These are phyloP conservation scores for Corinectria fuckeliana DNA, from an alignment of 2,329 filamentous ascomycete genomes.

Conservation along the genomic window DNA sequence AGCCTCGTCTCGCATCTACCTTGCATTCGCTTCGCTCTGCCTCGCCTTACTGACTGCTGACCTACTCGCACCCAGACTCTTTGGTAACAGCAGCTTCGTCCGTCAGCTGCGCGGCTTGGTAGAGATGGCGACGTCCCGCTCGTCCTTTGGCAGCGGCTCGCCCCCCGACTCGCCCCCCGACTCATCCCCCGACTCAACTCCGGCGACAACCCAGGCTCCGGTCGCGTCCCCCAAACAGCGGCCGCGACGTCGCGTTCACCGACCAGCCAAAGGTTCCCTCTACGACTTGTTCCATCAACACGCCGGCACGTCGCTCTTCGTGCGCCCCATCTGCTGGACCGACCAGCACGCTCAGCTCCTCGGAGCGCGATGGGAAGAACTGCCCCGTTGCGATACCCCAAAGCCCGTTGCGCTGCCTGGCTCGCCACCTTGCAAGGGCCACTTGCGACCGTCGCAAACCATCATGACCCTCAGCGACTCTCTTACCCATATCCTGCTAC, in stretches of 20 bases:
- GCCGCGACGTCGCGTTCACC: conserved; percentile 42
- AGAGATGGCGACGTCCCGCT: conserved; percentile 36
- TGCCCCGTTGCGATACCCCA: conserved; percentile 50
- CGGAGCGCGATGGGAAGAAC: conserved; percentile 52
- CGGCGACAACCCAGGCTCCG: conserved; percentile 36
- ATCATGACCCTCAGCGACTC: conserved; percentile 52
- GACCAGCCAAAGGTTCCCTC: conserved; percentile 56
- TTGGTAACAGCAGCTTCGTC: conserved; percentile 37
- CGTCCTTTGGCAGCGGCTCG: conserved; percentile 13
- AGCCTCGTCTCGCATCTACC: neutral
- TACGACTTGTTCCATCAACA: conserved; percentile 59
- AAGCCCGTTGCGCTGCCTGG: conserved; percentile 44
- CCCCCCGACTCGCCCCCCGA: conserved; percentile 21
- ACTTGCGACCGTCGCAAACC: conserved; percentile 49
- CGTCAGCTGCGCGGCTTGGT: conserved; percentile 40
- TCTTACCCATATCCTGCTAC: conserved; percentile 51
- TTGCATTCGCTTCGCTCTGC: conserved; percentile 4
- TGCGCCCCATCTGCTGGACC: conserved; percentile 63
- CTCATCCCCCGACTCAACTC: conserved; percentile 30
- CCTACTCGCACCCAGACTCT: conserved; percentile 29
- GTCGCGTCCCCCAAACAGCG: conserved; percentile 30
- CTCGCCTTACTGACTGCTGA: conserved; percentile 23
- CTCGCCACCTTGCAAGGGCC: conserved; percentile 45
- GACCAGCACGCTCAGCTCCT: conserved; percentile 58
- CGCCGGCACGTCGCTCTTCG: conserved; percentile 54